Percentiles rank a stretch among this genome's conserved stretches.
Conservation (phyloP, 2,329 filamentous ascomycete species). For the Cladosporium austrohemisphaericum region DNA sequence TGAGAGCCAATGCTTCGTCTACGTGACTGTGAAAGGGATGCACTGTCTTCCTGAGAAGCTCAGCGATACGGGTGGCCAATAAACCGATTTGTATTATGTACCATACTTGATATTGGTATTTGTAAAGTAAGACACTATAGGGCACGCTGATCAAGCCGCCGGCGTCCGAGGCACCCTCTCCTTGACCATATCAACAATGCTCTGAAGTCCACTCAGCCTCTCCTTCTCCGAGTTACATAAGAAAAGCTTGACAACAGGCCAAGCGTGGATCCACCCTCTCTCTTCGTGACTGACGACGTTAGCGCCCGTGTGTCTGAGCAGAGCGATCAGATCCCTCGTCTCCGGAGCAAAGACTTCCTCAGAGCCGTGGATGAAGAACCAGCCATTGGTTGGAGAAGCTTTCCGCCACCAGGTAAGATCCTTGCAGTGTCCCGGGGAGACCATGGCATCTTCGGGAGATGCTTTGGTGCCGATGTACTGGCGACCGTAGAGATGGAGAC, state of each 20-base stretch:
- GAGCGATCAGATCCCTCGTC: conserved; percentile 57
- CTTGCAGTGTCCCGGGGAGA: conserved; percentile 69
- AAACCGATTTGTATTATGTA: too few species aligned
- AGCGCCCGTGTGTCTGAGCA: conserved; percentile 53
- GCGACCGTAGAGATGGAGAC: conserved; percentile 64
- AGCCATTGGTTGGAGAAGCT: conserved; percentile 63
- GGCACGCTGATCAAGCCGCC: too few species aligned
- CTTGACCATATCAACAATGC: conserved; percentile 39
- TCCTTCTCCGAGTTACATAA: conserved; percentile 47
- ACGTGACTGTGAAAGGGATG: too few species aligned
- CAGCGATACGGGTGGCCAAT: too few species aligned
- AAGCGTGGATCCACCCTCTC: conserved; percentile 69
- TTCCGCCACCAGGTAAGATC: conserved; percentile 63
- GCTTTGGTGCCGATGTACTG: conserved; percentile 60
- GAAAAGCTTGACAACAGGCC: conserved; percentile 69
- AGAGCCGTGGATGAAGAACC: conserved; percentile 67
- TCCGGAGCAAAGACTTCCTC: conserved; percentile 76
- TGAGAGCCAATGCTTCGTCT: too few species aligned
- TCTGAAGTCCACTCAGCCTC: conserved; percentile 45
- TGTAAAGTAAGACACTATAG: too few species aligned
- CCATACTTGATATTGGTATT: too few species aligned
- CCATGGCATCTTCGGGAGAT: conserved; percentile 51
- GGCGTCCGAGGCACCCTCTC: conserved; percentile 22
- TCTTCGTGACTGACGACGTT: conserved; percentile 59
- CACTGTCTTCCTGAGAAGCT: too few species aligned